A percentile compares a stretch with the other conserved stretches of the same genome.
Evolutionary conservation across 2,329 filamentous ascomycete genomes (phyloP).

Genomic region (Pseudogymnoascus sp.): DNA sequence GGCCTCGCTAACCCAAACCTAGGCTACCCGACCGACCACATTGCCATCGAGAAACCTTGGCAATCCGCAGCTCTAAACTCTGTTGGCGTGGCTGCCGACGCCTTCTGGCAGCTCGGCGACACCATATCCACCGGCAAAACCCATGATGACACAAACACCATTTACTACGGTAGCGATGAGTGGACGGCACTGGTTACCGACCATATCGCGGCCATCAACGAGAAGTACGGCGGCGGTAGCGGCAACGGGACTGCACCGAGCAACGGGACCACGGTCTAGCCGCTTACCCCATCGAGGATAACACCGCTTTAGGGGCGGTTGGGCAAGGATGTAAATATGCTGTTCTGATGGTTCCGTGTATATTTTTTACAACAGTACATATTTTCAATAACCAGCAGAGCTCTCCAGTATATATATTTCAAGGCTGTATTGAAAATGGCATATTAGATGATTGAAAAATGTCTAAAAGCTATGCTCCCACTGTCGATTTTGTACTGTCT

Average conservation of each 20-base stretch:
- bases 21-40: not conserved
- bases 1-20: not conserved
- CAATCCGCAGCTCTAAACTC: slow-evolving; percentile 18
- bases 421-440: not conserved
- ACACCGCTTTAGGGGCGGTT: not conserved
- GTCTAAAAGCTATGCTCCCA: not conserved
- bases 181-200: slow-evolving; percentile 13
- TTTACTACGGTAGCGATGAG: slow-evolving; percentile 22
- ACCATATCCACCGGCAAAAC: slow-evolving; percentile 19
- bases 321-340: not conserved
- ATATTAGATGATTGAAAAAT: not conserved
- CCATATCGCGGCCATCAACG: not conserved
- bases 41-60: slow-evolving; percentile 17
- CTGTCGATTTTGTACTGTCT: not conserved
- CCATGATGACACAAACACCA: slow-evolving; percentile 21
- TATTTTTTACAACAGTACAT: not conserved
- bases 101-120: slow-evolving; percentile 27
- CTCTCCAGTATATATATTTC: not conserved
- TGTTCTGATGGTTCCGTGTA: not conserved
- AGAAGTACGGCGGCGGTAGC: not conserved
- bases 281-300: not conserved
- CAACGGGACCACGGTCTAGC: not conserved
- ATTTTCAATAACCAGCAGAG: not conserved
- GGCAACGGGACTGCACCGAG: not conserved
- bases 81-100: slow-evolving; percentile 19